Evolutionary conservation across 371 early-diverging fungal genomes (phyloP).

Genomic region (Mucor velutinosus): DNA sequence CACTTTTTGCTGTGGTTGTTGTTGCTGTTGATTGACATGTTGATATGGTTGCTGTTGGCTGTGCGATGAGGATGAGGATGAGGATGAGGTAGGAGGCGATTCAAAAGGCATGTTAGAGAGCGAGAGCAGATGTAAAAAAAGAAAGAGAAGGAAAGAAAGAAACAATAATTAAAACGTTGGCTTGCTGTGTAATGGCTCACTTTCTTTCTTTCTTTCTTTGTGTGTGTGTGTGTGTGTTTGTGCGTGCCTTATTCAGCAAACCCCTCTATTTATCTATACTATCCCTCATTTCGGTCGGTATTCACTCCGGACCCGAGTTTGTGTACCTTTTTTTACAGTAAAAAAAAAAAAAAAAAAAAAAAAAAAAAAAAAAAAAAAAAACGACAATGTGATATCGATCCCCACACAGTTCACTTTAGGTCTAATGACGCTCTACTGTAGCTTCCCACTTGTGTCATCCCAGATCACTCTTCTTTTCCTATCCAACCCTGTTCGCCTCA

Average conservation of each 20-base stretch:
- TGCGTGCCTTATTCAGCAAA: not conserved
- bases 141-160: conserved; percentile 1
- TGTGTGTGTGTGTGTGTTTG: not conserved
- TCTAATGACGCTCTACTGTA: conserved; percentile 4
- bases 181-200: not conserved
- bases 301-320: conserved; percentile 30
- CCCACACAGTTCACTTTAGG: not conserved
- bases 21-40: conserved; percentile 3
- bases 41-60: not conserved
- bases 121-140: conserved; percentile 6
- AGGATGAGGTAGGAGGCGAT: conserved; percentile 7
- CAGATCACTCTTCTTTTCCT: too few species aligned
- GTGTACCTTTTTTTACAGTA: conserved; percentile 3
- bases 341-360: conserved; percentile 8
- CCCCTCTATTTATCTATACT: not conserved
- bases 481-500: too few species aligned
- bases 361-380: conserved; percentile 5
- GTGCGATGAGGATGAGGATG: not conserved
- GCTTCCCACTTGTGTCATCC: not conserved
- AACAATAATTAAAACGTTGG: not conserved
- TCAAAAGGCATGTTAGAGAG: conserved; percentile 20
- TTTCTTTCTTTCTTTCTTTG: not conserved
- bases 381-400: conserved; percentile 23
- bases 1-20: conserved; percentile 4
- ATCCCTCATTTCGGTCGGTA: conserved; percentile 23